Percentiles rank a stretch among this genome's conserved stretches.
These are phyloP conservation scores for Penicillium salamii DNA, from an alignment of 495 filamentous ascomycete species.

Conservation along the genomic window DNA sequence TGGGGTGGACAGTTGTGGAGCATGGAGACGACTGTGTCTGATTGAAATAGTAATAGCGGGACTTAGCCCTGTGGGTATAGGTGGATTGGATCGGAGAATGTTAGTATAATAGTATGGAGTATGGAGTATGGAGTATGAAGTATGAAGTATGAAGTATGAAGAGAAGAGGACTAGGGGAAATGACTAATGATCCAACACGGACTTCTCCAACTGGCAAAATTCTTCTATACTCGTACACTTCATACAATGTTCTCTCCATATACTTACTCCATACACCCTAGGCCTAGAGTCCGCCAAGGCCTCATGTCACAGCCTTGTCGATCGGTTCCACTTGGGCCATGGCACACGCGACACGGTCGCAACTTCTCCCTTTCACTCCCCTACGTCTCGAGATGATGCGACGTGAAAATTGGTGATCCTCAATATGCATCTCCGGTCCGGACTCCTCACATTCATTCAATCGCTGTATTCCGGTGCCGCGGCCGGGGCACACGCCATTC, in stretches of 20 bases:
- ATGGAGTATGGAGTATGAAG: no score
- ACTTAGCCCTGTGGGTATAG: background rate
- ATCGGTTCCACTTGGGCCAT: background rate
- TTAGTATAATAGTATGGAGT: background rate
- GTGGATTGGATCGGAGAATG: background rate
- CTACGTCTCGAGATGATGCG: background rate
- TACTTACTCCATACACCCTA: no score
- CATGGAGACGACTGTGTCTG: conserved; percentile 17
- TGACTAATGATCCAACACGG: no score
- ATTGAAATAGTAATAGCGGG: no score
- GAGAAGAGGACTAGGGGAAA: no score
- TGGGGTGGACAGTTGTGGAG: conserved; percentile 23
- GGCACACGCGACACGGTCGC: background rate
- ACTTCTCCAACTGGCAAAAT: background rate
- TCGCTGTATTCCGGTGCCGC: background rate
- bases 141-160: background rate
- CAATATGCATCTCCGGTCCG: background rate
- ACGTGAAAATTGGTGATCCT: background rate
- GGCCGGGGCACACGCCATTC: background rate
- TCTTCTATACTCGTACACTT: no score
- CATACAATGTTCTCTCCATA: no score
- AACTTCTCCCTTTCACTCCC: background rate
- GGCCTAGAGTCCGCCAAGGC: background rate
- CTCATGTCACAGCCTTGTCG: background rate
- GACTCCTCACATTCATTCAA: background rate